Evolutionary conservation across 2,329 filamentous ascomycete species (phyloP), one percentile per base, ranked within the genome.

Genomic region (Botrytis aclada): DNA sequence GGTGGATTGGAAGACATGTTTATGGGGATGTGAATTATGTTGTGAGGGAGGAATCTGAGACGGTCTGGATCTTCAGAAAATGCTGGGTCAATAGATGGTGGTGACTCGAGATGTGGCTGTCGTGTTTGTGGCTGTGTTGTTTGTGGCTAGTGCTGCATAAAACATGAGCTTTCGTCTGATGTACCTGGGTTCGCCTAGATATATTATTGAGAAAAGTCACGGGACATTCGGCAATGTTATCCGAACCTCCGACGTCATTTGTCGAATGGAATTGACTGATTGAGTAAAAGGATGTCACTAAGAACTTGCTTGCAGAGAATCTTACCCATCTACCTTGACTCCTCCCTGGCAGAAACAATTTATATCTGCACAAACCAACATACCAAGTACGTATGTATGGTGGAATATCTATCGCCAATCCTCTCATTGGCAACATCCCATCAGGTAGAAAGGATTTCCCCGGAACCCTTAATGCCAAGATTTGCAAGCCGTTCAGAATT

Each of bases 1-100:
- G 75, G 63, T 6, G 78, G 72, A 67, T 77, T 78, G 22, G 78
- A 78, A 41, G 76, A 70, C 76, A 77, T 78, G 47, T 69, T 43
- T 22, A 20, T 39, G 22, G 66, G 63, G 1, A 18, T 29, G 41
- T 20, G 29, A n/a, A 7, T 58, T 56, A 32, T 56, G 14, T 41
- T 64, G 25, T 56, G 16, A 20, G 45, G 25, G 34, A 41, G 37
- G 25, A 25, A 39, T 41, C 25, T 8, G 6, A 61, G 34, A 39
- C 25, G 58, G 34, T 61, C 37, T 61, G 58, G 20, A 61, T n/a
- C 20, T 37, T 34, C 12, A n/a, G 14, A 37, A 61, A 37, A 60
- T 25, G 18, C 20, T 37, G 14, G 34, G 56, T 37, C 25, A 6
- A 22, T n/a, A n/a, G 34, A n/a, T 62, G 60, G 60, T 39, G 41